phyloP scores from a whole-genome alignment of 495 filamentous ascomycete genomes.

The Neurospora pannonica region DNA sequence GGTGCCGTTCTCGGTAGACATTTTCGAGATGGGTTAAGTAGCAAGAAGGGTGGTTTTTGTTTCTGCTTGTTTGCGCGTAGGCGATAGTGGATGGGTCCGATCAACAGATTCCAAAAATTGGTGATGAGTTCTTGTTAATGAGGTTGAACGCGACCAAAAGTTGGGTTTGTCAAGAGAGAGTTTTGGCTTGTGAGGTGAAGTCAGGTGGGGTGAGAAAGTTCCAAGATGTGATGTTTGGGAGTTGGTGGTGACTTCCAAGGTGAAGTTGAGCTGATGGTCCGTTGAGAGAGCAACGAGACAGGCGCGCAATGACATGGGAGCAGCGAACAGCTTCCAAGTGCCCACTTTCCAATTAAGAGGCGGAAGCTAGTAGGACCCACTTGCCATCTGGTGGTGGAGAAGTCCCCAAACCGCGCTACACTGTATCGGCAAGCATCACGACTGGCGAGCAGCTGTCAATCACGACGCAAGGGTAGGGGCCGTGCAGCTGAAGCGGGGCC shows the following conservation, averaged over 20 bases:
- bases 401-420: background rate
- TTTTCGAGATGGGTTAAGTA: conserved; percentile 13
- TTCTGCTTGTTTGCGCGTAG: background rate
- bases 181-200: background rate
- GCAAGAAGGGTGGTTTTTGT: background rate
- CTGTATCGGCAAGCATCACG: conserved; percentile 6
- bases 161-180: background rate
- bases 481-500: background rate
- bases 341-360: background rate
- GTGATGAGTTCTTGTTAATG: background rate
- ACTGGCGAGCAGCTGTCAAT: conserved; percentile 21
- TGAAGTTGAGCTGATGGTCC: background rate
- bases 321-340: background rate
- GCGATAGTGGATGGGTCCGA: background rate
- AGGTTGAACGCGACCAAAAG: background rate
- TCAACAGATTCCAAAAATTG: background rate
- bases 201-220: background rate
- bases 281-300: background rate
- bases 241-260: background rate
- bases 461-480: background rate
- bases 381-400: background rate
- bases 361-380: background rate
- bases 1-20: conserved; percentile 32
- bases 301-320: background rate
- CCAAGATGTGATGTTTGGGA: background rate